phyloP scores from a whole-genome alignment of 2,329 filamentous ascomycete species.

The Phoma sp. region DNA sequence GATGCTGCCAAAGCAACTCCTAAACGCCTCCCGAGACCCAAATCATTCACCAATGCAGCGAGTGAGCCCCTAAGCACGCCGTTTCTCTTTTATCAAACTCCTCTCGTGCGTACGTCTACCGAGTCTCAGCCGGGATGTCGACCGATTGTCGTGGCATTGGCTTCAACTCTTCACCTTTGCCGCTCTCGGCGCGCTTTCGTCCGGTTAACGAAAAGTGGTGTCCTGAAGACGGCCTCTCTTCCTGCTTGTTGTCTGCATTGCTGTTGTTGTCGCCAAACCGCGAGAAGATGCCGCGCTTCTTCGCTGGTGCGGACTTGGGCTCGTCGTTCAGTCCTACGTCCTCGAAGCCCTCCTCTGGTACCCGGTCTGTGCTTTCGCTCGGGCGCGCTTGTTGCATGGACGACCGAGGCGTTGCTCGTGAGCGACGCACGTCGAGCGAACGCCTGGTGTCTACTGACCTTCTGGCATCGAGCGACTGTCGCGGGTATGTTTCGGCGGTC shows the following conservation, averaged over 20 bases:
- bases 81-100: constrained; percentile 7
- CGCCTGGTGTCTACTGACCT: constrained; percentile 81
- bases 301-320: constrained; percentile 62
- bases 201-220: constrained; percentile 71
- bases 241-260: constrained; percentile 36
- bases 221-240: constrained; percentile 52
- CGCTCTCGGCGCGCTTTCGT: constrained; percentile 74
- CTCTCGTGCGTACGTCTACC: constrained; percentile 18
- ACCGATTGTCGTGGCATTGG: constrained; percentile 59
- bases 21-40: constrained; percentile 20
- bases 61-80: too few relatives aligned
- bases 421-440: constrained; percentile 53
- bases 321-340: constrained; percentile 89
- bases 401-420: constrained; percentile 66
- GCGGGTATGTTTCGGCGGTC: constrained; percentile 60
- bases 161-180: constrained; percentile 72
- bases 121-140: constrained; percentile 36
- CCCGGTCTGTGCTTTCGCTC: constrained; percentile 63
- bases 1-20: constrained; percentile 22
- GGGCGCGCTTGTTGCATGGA: constrained; percentile 63
- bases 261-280: constrained; percentile 73
- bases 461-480: constrained; percentile 61
- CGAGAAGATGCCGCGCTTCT: constrained; percentile 81
- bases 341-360: constrained; percentile 85
- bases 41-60: neutral